Evolutionary conservation across 129 eudicot genomes (phyloP), one percentile per base, ranked within the genome.

Genomic region (Scalesia atractyloides): DNA sequence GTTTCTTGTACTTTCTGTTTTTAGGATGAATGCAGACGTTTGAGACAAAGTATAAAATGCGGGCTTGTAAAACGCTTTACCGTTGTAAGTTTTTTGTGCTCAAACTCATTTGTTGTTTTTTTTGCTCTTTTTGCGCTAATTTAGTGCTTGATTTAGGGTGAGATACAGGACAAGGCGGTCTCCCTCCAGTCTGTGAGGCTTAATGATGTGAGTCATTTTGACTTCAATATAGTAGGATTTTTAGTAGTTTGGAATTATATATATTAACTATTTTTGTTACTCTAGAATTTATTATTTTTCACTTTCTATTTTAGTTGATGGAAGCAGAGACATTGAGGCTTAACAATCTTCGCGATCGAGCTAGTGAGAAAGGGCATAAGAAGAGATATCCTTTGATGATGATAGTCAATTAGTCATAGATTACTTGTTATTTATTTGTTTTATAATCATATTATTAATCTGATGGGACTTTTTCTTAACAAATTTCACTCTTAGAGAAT

Each of bases 1-100:
- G 43, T 18, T 64, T 30, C 14, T 26, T n/a, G 34, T 60, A 10
- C 43, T 72, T 24, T 72, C 52, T 58, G 30, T 70, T 72, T 61
- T 71, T 85, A 92, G 98, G 98, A 92, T 51, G 98, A 92, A 81
- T 92, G 98, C 85, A 83, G 81, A 72, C 87, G 93, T 19, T 63
- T 92, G 71, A 86, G 98, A 30, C 96, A 92, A 54, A 92, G 88
- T 80, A 87, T 89, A 46, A 87, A 79, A 79, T 83, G 89, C 33
- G 98, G 98, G 75, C 91, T 92, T 79, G 94, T 89, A 48, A 88
- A 85, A 67, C 85, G 81, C 61, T 83, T 84, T 53, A 84, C 92
- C 46, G 91, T 92, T 44, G 98, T 92, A 87, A 86, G 96, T 76
- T 33, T 13, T 58, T 62, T 73, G 48, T 70, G 52, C 65, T 37